Base-by-base conservation (phyloP, 23 red algal species). In the Pyropia haitanensis region DNA sequence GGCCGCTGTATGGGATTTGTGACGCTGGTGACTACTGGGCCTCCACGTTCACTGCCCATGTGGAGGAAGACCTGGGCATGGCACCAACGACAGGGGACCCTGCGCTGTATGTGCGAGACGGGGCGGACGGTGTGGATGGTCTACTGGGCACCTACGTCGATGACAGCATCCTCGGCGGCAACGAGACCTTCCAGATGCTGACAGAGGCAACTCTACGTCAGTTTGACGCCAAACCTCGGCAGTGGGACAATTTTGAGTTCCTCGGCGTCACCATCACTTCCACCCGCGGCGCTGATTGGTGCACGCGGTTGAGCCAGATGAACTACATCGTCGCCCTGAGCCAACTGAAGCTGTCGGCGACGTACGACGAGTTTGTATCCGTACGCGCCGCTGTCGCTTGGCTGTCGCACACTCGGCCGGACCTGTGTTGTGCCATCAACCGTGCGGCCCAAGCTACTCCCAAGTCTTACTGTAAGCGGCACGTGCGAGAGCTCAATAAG, bases 211-310 rank as follows among this genome's bases (percentile, higher is more conserved):
- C 32, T 27, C 51, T 72, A 52, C 20, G 58, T 22, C 29, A 56
- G 44, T 72, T 72, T 61, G 67, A 72, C 67, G 27, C 67, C 18
- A 72, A 56, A 20, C 67, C 67, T 31, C 27, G 67, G 15, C 23
- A 30, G 14, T 73, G 34, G 14, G 69, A 73, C 49, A 60, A 73
- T 26, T 58, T 60, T 24, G 54, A 73, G 19, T 73, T 73, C 53
- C 60, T 29, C 51, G 69, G 69, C 3, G 14, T 7, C 18, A 22
- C 26, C 18, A 60, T 71, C 18, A 55, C 28, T 27, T 56, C 67
- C 28, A 71, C 50, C n/a, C 30, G 30, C 30, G 30, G 30, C 30
- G 30, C 30, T 32, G 30, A 32, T 32, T 32, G 30, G 30, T 32
- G 30, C 30, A 32, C 30, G 30, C 30, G 30, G 30, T 32, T 32